Base-by-base conservation (phyloP, 2,329 filamentous ascomycete species). In the Cyphellophora attinorum region DNA sequence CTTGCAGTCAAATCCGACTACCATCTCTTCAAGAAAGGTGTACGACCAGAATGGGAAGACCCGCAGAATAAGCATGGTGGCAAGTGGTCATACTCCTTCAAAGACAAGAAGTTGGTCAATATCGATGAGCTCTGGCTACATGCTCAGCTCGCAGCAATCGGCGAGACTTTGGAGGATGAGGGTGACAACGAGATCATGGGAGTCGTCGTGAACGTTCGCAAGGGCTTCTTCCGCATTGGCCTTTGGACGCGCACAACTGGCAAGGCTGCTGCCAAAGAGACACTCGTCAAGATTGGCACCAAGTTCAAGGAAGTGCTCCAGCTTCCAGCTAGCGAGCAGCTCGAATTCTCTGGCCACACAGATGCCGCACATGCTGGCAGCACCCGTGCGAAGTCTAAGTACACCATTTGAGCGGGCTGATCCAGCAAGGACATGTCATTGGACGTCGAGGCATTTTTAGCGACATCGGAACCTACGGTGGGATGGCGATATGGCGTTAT, bases 71-170 rank as follows among this genome's bases (percentile, higher is more conserved):
- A 96, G 75, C 86, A 96, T 60, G 91, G 91, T 51, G 91, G 91
- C 65, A 95, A 95, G 67, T 98, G 91, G 91, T 88, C 89, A 16
- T 96, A 93, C 68, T 81, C 85, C 55, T 95, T 94, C 79, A 93
- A 93, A 71, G 85, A 95, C 52, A 95, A 94, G 76, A 81, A 83
- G 55, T 76, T 71, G 49, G 75, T 94, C 58, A 84, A 89, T 51
- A 93, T 95, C 60, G 89, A 98, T 58, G 83, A 89, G 39, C 74
- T 94, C 36, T 98, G 91, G 91, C 78, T 98, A 41, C 85, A 96
- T 60, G 84, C 93, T 44, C 94, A 98, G 79, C 81, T 98, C 51
- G 79, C 83, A 19, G 91, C 88, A 37, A 96, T 98, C 49, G 91
- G 91, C 55, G 93, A 98, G 73, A 96, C 89, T 16, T 81, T 98